phyloP scores from a whole-genome alignment of 2,329 filamentous ascomycete species.

The Thielaviopsis ethacetica region DNA sequence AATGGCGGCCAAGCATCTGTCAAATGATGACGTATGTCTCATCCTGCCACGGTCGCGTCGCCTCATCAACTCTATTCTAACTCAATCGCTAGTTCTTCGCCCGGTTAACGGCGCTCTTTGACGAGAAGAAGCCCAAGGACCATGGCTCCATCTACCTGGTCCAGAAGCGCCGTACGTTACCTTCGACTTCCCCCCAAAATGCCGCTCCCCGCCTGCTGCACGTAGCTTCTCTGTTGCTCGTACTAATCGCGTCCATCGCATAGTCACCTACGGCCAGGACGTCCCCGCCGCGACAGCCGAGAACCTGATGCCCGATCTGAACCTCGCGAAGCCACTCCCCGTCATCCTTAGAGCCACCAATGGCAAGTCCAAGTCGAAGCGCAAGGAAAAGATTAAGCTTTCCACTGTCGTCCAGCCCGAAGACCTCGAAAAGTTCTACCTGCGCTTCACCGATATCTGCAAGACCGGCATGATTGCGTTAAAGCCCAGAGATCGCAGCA shows the following conservation, averaged over 20 bases:
- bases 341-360: conserved; percentile 75
- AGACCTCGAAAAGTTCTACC: conserved; percentile 66
- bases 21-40: conserved; percentile 41
- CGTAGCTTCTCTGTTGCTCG: neutral
- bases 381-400: conserved; percentile 50
- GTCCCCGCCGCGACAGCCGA: conserved; percentile 26
- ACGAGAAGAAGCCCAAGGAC: conserved; percentile 46
- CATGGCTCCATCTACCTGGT: conserved; percentile 60
- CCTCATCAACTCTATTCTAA: neutral
- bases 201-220: neutral
- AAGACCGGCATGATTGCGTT: conserved; percentile 75
- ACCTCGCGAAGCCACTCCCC: conserved; percentile 43
- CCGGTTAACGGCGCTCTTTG: conserved; percentile 39
- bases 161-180: conserved; percentile 53
- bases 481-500: conserved; percentile 87
- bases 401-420: conserved; percentile 68
- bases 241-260: neutral
- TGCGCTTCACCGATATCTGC: conserved; percentile 75
- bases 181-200: neutral
- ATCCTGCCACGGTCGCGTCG: neutral
- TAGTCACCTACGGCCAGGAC: conserved; percentile 30
- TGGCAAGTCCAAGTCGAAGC: conserved; percentile 47
- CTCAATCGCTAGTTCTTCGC: conserved; percentile 2
- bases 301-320: conserved; percentile 42
- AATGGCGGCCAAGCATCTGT: conserved; percentile 26